These are phyloP conservation scores for Phytophthora citricola DNA, from an alignment of 352 stramenopile genomes.

Conservation along the genomic window DNA sequence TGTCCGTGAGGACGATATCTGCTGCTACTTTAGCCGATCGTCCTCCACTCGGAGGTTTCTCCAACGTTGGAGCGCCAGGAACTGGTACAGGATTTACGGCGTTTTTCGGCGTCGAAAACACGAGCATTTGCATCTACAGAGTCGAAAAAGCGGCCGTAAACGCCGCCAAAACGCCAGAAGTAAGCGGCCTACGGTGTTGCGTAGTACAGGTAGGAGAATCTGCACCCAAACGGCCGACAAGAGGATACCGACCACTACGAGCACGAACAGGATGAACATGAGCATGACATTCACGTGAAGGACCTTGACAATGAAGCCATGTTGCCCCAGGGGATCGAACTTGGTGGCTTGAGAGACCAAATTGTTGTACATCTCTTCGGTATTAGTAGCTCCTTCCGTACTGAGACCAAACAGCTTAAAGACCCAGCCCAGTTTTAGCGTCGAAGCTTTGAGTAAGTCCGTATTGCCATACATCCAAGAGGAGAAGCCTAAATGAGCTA, in stretches of 20 bases:
- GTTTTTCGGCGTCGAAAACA: slow-evolving; percentile 30
- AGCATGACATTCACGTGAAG: slow-evolving; percentile 77
- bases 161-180: slow-evolving; percentile 41
- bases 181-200: slow-evolving; percentile 46
- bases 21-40: slow-evolving; percentile 50
- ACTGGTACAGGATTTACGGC: slow-evolving; percentile 17
- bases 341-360: slow-evolving; percentile 46
- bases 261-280: slow-evolving; percentile 69
- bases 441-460: slow-evolving; percentile 62
- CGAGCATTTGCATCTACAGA: slow-evolving; percentile 31
- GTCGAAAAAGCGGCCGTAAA: slow-evolving; percentile 23
- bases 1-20: slow-evolving; percentile 31
- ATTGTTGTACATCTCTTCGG: slow-evolving; percentile 53
- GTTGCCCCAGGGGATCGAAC: slow-evolving; percentile 59
- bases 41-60: slow-evolving; percentile 21
- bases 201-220: slow-evolving; percentile 60
- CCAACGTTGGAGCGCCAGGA: background rate
- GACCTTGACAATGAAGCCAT: slow-evolving; percentile 74
- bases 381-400: slow-evolving; percentile 32
- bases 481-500: slow-evolving; percentile 75
- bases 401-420: slow-evolving; percentile 47
- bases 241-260: slow-evolving; percentile 59
- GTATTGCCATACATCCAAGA: slow-evolving; percentile 88
- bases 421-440: slow-evolving; percentile 51
- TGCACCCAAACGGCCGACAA: slow-evolving; percentile 62